A percentile compares a stretch with the other conserved stretches of the same genome.
phyloP scores from a whole-genome alignment of 2,329 filamentous ascomycete species.

The Clonostachys chloroleuca region DNA sequence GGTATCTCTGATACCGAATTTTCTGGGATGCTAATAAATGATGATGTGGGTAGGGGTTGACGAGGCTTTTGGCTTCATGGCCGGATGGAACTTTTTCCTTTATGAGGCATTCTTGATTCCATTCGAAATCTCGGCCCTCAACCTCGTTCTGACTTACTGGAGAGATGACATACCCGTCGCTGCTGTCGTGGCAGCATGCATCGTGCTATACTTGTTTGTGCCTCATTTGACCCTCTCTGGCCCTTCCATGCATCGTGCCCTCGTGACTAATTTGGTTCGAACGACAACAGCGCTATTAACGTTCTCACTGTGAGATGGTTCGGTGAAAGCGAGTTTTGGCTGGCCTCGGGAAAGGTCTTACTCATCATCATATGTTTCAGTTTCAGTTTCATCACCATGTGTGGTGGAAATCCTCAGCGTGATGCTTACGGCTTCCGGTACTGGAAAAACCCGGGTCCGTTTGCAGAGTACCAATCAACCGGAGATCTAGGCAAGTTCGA shows the following conservation, averaged over 20 bases:
- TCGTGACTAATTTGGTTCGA: background rate
- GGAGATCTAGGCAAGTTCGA: constrained; percentile 61
- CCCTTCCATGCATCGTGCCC: constrained; percentile 1
- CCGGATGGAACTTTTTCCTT: constrained; percentile 45
- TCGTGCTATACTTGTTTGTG: constrained; percentile 6
- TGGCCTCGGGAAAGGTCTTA: constrained; percentile 46
- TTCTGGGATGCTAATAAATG: constrained; percentile 13
- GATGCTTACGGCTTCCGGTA: constrained; percentile 60
- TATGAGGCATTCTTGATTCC: constrained; percentile 45
- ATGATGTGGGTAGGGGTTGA: constrained; percentile 36
- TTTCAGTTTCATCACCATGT: constrained; percentile 53
- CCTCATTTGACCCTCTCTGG: too few relatives aligned
- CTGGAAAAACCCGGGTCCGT: constrained; percentile 55
- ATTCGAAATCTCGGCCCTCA: constrained; percentile 42
- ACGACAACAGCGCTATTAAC: constrained; percentile 20
- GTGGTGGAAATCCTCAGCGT: constrained; percentile 53
- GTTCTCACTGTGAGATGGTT: constrained; percentile 33
- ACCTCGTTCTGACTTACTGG: constrained; percentile 30
- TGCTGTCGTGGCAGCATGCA: constrained; percentile 15
- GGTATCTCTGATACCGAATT: too few relatives aligned
- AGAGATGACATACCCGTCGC: constrained; percentile 18
- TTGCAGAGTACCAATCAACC: constrained; percentile 47
- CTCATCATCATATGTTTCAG: constrained; percentile 56
- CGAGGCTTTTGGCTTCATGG: constrained; percentile 50
- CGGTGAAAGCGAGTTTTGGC: constrained; percentile 39